A percentile compares a stretch with the other conserved stretches of the same genome.
Conservation (phyloP, 768 basidiomycete genomes). For the Suillus paluster region DNA sequence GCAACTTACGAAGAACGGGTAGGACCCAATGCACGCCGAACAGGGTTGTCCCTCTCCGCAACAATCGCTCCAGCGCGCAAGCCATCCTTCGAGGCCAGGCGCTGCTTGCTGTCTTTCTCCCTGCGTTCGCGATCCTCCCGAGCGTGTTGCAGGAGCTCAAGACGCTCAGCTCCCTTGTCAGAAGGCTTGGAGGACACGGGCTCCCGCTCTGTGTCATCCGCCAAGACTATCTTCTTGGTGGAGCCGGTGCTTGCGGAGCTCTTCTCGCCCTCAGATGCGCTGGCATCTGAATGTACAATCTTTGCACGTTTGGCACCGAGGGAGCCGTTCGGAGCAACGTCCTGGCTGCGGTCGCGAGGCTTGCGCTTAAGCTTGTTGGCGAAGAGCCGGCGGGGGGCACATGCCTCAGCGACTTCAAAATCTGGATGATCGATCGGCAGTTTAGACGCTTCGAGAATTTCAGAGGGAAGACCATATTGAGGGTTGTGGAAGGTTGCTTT, state of each 20-base stretch:
- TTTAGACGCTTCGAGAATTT: constrained; percentile 44
- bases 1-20: not conserved
- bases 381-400: constrained; percentile 64
- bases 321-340: constrained; percentile 8
- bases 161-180: constrained; percentile 10
- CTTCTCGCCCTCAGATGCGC: constrained; percentile 23
- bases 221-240: constrained; percentile 5
- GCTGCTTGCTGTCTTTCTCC: constrained; percentile 26
- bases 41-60: constrained; percentile 33
- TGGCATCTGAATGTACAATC: constrained; percentile 10
- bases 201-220: constrained; percentile 11
- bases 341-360: constrained; percentile 27
- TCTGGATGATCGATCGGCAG: constrained; percentile 69
- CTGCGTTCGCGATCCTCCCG: constrained; percentile 32
- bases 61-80: constrained; percentile 35
- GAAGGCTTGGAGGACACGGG: constrained; percentile 12
- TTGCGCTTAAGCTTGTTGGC: constrained; percentile 38
- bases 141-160: constrained; percentile 12
- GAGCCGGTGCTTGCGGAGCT: not conserved
- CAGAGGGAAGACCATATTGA: constrained; percentile 54
- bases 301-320: constrained; percentile 22
- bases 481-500: constrained; percentile 68
- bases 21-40: constrained; percentile 36
- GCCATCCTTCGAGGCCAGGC: constrained; percentile 29
- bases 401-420: constrained; percentile 59